Conservation (phyloP, 306 rosid genomes). For the Leucaena leucocephala region DNA sequence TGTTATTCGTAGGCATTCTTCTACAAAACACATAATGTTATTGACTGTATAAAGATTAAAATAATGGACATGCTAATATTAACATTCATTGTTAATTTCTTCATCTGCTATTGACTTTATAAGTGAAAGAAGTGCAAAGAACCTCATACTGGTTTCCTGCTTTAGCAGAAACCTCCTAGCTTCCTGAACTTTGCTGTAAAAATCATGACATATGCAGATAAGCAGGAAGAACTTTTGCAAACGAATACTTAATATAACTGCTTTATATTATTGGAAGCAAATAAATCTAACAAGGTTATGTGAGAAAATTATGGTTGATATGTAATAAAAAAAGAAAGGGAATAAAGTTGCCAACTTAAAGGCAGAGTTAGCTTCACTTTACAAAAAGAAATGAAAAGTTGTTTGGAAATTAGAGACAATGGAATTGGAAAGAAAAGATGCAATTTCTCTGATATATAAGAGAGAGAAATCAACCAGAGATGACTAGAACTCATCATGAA, state of each 20-base stretch:
- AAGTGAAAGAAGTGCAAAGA: not conserved
- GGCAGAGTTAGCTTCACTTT: not conserved
- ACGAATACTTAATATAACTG: constrained; percentile 9
- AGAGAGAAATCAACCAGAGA: not conserved
- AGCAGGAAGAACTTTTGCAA: constrained; percentile 6
- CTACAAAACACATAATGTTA: not conserved
- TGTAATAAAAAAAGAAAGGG: constrained; percentile 2
- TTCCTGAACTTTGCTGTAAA: not conserved
- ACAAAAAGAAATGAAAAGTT: not conserved
- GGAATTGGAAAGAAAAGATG: constrained; percentile 16
- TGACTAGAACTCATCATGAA: constrained; percentile 1
- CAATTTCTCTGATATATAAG: constrained; percentile 4
- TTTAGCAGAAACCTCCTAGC: constrained; percentile 6
- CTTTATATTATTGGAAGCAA: constrained; percentile 4
- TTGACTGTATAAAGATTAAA: not conserved
- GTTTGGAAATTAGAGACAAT: not conserved
- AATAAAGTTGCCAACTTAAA: constrained; percentile 8
- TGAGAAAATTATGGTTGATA: constrained; percentile 6
- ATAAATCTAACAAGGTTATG: not conserved
- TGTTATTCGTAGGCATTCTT: constrained; percentile 5
- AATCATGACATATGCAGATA: not conserved
- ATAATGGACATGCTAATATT: not conserved
- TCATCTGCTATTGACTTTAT: not conserved
- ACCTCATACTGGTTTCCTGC: constrained; percentile 14
- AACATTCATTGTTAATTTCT: not conserved